Percentiles rank a stretch among this genome's conserved stretches.
phyloP scores from a whole-genome alignment of 768 basidiomycete species.

The Leccinum arenicola region DNA sequence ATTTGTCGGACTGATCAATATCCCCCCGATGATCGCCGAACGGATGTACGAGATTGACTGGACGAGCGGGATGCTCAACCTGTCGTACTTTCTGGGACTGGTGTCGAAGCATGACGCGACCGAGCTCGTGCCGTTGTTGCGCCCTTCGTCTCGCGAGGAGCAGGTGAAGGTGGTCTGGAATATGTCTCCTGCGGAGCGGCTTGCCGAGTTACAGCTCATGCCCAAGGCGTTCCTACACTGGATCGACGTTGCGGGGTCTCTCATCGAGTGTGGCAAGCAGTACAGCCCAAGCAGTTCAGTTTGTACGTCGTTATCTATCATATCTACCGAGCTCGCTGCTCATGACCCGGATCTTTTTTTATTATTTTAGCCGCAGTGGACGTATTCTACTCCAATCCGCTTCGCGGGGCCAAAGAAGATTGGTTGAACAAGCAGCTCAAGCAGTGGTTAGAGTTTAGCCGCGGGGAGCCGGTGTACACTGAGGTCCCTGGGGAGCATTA shows the following conservation, averaged over 20 bases:
- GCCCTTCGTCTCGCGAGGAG: neutral
- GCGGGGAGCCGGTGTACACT: constrained; percentile 10
- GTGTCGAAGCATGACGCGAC: neutral
- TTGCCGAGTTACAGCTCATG: neutral
- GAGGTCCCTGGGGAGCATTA: constrained; percentile 23
- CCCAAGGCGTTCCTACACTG: neutral
- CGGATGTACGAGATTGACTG: neutral
- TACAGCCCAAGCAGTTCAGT: constrained; percentile 15
- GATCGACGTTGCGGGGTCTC: neutral
- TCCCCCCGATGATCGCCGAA: neutral
- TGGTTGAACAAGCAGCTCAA: constrained; percentile 24
- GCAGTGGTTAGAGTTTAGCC: constrained; percentile 19
- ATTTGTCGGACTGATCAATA: neutral
- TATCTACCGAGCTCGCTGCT: neutral
- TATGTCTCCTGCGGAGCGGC: neutral
- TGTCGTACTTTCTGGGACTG: neutral
- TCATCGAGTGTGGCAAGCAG: neutral
- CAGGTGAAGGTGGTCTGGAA: neutral
- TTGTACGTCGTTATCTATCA: constrained; percentile 7
- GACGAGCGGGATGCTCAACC: neutral
- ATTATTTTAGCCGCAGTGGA: constrained; percentile 10
- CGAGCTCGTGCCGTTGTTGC: neutral
- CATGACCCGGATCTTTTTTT: neutral
- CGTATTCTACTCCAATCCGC: constrained; percentile 18
- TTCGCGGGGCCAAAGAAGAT: constrained; percentile 17